Evolutionary conservation across 441 rosid genomes (phyloP), one percentile per base, ranked within the genome.

Genomic region (Adansonia madagascariensis): DNA sequence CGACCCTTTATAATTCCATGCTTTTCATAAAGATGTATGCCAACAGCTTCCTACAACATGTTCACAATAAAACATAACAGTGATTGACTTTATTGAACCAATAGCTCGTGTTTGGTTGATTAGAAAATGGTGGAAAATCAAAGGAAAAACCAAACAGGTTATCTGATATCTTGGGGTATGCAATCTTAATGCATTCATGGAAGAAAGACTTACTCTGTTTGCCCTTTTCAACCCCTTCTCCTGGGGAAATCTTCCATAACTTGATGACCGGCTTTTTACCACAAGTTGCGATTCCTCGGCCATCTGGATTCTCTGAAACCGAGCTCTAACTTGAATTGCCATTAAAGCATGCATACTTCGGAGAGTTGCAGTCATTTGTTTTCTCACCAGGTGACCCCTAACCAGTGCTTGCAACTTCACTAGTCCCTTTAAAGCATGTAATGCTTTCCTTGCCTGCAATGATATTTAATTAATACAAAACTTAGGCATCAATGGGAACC

Each of bases 341-440:
- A 91, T 85, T 31, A 89, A 20, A 0, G 95, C 83, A 22, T 88
- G 93, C 90, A 91, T 87, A 31, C 85, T 22, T 59, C 84, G 74
- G n/a, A 89, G 78, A 15, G 87, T 84, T 31, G 90, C 88, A 53
- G 85, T 75, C 7, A 86, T 80, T n/a, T 85, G 87, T 77, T 88
- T 88, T 87, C 93, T 86, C 83, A 88, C 93, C 44, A 83, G 77
- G 83, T 86, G 85, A 75, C 95, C 93, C 57, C 92, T 83, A 47
- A 82, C 91, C 10, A 83, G 56, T n/a, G 91, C 95, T 70, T 91
- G 95, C 9, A 88, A 63, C 83, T 89, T 91, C 59, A 91, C 95
- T 14, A 91, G 81, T 31, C 80, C 89, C 78, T 69, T 88, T 31
- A 91, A 77, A 55, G 93, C 92, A 43, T 60, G 27, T 76, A 89